phyloP scores from a whole-genome alignment of 371 early-diverging fungal genomes.

The Dinochytrium kinnereticum region DNA sequence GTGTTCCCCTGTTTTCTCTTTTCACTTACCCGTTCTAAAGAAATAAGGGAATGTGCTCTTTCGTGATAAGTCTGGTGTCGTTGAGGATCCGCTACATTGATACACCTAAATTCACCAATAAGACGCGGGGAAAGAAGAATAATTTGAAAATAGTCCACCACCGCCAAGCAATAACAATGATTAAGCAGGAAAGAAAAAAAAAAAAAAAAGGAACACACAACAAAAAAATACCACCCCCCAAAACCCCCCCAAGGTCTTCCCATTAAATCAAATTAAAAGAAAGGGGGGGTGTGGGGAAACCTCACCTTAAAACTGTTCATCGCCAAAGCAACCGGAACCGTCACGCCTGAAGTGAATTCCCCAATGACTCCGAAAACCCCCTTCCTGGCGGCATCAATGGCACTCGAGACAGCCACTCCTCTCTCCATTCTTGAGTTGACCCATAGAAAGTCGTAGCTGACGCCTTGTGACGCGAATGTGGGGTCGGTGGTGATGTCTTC shows the following conservation, averaged over 20 bases:
- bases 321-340: slow-evolving; percentile 15
- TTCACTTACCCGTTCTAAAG: slow-evolving; percentile 5
- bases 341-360: neutral
- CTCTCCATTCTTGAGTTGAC: neutral
- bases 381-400: neutral
- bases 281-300: too few species aligned
- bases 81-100: neutral
- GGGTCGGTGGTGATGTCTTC: slow-evolving; percentile 11
- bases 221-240: too few species aligned
- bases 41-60: neutral
- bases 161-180: too few species aligned
- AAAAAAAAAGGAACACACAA: too few species aligned
- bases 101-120: neutral
- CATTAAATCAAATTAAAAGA: neutral
- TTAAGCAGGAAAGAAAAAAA: too few species aligned
- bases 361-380: slow-evolving; percentile 1
- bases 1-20: too few species aligned
- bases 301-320: slow-evolving; percentile 8
- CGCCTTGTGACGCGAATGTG: neutral
- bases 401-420: neutral
- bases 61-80: slow-evolving; percentile 2
- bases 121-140: too few species aligned
- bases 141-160: too few species aligned
- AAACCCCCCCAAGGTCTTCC: too few species aligned
- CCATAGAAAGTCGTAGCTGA: neutral